These are phyloP conservation scores for Hypericum perforatum DNA, from an alignment of 345 rosid genomes.

Conservation along the genomic window DNA sequence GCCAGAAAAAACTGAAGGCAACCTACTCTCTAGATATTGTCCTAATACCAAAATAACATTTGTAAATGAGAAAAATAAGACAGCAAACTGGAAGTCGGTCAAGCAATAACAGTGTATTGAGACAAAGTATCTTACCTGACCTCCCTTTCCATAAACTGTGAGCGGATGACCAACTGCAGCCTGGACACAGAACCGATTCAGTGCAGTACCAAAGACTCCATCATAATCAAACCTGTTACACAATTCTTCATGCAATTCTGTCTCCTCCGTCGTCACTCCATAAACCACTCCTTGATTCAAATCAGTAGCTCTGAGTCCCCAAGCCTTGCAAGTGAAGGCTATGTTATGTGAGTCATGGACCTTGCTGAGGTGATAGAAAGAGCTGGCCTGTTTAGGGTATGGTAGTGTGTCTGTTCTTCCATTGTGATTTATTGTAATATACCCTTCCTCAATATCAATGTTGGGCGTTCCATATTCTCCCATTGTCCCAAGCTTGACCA, in stretches of 20 bases:
- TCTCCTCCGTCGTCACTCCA: constrained; percentile 87
- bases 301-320: constrained; percentile 98
- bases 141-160: constrained; percentile 95
- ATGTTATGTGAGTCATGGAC: constrained; percentile 94
- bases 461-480: constrained; percentile 99
- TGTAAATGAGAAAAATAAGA: not conserved
- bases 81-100: not conserved
- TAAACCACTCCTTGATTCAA: constrained; percentile 97
- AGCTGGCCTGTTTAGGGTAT: constrained; percentile 96
- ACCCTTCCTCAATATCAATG: constrained; percentile 96
- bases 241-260: constrained; percentile 79
- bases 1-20: no score
- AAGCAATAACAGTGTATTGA: not conserved
- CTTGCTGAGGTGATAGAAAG: constrained; percentile 97
- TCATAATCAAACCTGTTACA: constrained; percentile 82
- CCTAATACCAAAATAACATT: not conserved
- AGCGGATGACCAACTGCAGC: constrained; percentile 95
- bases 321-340: constrained; percentile 98
- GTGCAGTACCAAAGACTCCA: constrained; percentile 90
- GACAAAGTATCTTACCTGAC: constrained; percentile 53
- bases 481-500: constrained; percentile 95
- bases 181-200: constrained; percentile 93
- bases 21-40: no score
- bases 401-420: constrained; percentile 93
- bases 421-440: constrained; percentile 80